Percentiles rank a stretch among this genome's conserved stretches.
phyloP scores from a whole-genome alignment of 768 basidiomycete genomes.

The Strobilomyces dryophilus region DNA sequence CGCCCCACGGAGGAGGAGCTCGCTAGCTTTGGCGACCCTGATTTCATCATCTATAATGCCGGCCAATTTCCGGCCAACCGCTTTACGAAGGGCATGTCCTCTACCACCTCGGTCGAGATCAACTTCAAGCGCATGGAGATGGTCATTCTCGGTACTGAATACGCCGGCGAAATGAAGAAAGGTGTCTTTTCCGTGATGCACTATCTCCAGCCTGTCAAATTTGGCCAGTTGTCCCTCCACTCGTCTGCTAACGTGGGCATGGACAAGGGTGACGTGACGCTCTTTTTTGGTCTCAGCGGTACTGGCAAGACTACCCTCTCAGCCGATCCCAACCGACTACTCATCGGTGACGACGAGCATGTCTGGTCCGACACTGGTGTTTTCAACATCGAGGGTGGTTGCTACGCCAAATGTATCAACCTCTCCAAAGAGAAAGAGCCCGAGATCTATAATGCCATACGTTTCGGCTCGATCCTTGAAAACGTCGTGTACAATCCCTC shows the following conservation, averaged over 20 bases:
- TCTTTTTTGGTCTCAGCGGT: constrained; percentile 98
- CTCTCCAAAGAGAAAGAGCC: constrained; percentile 97
- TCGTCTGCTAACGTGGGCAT: constrained; percentile 96
- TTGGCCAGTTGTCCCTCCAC: constrained; percentile 95
- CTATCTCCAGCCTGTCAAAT: constrained; percentile 98
- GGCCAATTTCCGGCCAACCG: constrained; percentile 99
- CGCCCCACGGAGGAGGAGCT: constrained; percentile 95
- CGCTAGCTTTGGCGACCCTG: constrained; percentile 91
- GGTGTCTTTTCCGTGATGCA: constrained; percentile 99
- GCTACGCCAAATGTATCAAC: constrained; percentile 98
- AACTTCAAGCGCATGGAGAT: constrained; percentile 99
- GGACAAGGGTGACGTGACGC: constrained; percentile 85
- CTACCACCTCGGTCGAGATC: constrained; percentile 97
- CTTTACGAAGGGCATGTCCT: constrained; percentile 99
- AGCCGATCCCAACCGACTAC: constrained; percentile 87
- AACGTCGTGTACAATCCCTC: constrained; percentile 95
- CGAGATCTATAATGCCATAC: constrained; percentile 94
- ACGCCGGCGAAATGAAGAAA: constrained; percentile 99
- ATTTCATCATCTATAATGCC: constrained; percentile 99
- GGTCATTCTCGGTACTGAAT: constrained; percentile 99
- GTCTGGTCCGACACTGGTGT: constrained; percentile 99
- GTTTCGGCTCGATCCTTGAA: constrained; percentile 95
- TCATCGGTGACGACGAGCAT: constrained; percentile 99
- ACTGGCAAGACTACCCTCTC: constrained; percentile 99
- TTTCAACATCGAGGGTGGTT: constrained; percentile 99